Evolutionary conservation across 164 flowering plant species (phyloP), one percentile per base, ranked within the genome.

Genomic region (Nelumbo lutea): DNA sequence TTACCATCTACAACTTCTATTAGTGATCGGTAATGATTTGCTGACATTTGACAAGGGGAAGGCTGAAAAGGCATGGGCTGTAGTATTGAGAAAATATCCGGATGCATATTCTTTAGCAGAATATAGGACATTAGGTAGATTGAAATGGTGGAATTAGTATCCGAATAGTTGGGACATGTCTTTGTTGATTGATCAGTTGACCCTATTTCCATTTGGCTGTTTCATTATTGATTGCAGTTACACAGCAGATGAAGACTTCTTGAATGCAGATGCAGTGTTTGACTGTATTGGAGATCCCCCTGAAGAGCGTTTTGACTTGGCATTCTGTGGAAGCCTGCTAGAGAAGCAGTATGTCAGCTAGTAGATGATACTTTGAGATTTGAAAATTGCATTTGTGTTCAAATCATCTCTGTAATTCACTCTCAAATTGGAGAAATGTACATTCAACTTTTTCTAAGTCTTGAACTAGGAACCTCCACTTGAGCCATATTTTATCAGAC

Each of bases 261-360:
- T 65, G 52, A 84, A 87, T 66, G 98, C 98, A 45, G 97, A 95
- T 84, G 98, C 96, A 42, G 96, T 89, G 52, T 90, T 90, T 61
- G 96, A 91, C 67, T 90, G 83, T 88, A 90, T 91, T 52, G 96
- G 97, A 67, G 94, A 91, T 78, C 96, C 97, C 44, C 94, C 97
- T 3, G 91, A 86, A 77, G 94, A 88, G 79, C 79, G 88, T 15
- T 95, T 95, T 70, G 96, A 92, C 75, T 75, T 95, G 81, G 80
- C 88, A 64, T 95, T 95, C 76, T 91, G 98, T 59, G 85, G 81
- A 73, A 86, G 83, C 77, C 96, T 91, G 77, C 87, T 91, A 59
- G 83, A 87, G 84, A 91, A 90, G 85, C 93, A 90, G 66, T 86
- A 76, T 71, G 95, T 82, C 61, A 83, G 87, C 77, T 92, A 84